A percentile compares a stretch with the other conserved stretches of the same genome.
These are phyloP conservation scores for Pseudogymnoascus sp. DNA, from an alignment of 2,329 filamentous ascomycete genomes.

Conservation along the genomic window DNA sequence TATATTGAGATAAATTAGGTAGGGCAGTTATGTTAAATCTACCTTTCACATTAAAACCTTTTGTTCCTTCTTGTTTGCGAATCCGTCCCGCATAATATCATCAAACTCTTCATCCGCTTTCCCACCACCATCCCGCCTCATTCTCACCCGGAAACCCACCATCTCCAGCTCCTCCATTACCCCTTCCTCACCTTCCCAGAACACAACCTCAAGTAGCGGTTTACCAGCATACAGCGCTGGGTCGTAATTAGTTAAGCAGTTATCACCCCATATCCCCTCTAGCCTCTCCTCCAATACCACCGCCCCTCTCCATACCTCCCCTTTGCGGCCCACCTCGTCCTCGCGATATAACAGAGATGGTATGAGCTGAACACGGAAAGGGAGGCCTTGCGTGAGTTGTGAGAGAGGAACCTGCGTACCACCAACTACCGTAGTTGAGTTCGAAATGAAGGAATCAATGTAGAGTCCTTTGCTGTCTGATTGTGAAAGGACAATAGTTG, in stretches of 20 bases:
- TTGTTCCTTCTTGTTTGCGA: not conserved
- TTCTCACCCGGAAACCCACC: not conserved
- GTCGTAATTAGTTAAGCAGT: slow-evolving; percentile 3
- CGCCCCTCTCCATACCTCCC: slow-evolving; percentile 8
- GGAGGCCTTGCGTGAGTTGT: not conserved
- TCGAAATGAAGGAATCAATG: slow-evolving; percentile 9
- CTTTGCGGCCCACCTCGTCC: not conserved
- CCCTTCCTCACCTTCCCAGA: not conserved
- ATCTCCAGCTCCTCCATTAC: not conserved
- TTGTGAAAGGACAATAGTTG: slow-evolving; percentile 2
- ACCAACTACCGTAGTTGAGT: not conserved
- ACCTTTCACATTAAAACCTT: not conserved
- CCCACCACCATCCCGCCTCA: not conserved
- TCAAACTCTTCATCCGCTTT: not conserved
- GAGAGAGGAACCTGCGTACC: not conserved
- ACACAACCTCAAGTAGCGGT: slow-evolving; percentile 3
- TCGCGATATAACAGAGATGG: slow-evolving; percentile 5
- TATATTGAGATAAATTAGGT: too few species aligned
- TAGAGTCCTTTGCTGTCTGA: not conserved
- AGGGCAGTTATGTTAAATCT: not conserved
- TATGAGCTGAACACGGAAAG: slow-evolving; percentile 7
- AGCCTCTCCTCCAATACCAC: not conserved
- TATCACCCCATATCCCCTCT: not conserved
- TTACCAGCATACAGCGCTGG: not conserved
- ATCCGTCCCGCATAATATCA: not conserved